A percentile compares a stretch with the other conserved stretches of the same genome.
Conservation (phyloP, 2,329 filamentous ascomycete species). For the Claviceps humidiphila region DNA sequence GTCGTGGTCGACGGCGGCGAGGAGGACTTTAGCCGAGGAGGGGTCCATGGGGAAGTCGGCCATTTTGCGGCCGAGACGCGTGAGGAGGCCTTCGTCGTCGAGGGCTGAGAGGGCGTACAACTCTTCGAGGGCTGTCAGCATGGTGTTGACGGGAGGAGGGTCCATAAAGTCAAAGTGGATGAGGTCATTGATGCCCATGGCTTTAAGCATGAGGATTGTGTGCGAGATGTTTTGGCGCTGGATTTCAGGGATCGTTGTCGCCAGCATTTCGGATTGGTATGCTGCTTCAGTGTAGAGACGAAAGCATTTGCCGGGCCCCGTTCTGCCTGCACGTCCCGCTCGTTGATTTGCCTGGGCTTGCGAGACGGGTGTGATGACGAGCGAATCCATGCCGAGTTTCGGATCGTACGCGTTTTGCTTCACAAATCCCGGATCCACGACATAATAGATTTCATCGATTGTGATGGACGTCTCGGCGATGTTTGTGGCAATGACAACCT, state of each 20-base stretch:
- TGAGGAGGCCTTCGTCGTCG: slow-evolving; percentile 89
- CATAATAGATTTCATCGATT: slow-evolving; percentile 95
- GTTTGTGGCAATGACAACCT: slow-evolving; percentile 95
- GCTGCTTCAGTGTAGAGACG: slow-evolving; percentile 89
- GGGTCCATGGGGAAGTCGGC: slow-evolving; percentile 98
- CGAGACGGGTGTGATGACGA: slow-evolving; percentile 91
- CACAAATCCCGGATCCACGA: slow-evolving; percentile 92
- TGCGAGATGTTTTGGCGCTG: slow-evolving; percentile 85
- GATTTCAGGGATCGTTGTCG: slow-evolving; percentile 91
- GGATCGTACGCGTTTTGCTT: slow-evolving; percentile 97
- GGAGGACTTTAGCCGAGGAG: slow-evolving; percentile 76
- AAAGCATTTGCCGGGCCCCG: slow-evolving; percentile 92
- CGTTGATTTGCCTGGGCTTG: slow-evolving; percentile 94
- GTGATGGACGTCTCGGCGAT: slow-evolving; percentile 98
- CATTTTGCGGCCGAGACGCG: slow-evolving; percentile 88
- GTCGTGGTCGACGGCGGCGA: slow-evolving; percentile 71
- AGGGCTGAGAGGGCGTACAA: slow-evolving; percentile 83
- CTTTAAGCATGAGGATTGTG: slow-evolving; percentile 95
- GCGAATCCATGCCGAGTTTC: slow-evolving; percentile 92
- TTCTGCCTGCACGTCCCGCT: slow-evolving; percentile 83
- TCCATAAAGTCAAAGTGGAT: slow-evolving; percentile 99
- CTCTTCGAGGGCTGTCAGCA: slow-evolving; percentile 92
- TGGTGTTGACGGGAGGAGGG: slow-evolving; percentile 90
- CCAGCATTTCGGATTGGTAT: slow-evolving; percentile 93
- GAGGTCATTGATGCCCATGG: slow-evolving; percentile 97